Evolutionary conservation across 2,329 filamentous ascomycete genomes (phyloP), one percentile per base, ranked within the genome.

Genomic region (Aspergillus sp.): DNA sequence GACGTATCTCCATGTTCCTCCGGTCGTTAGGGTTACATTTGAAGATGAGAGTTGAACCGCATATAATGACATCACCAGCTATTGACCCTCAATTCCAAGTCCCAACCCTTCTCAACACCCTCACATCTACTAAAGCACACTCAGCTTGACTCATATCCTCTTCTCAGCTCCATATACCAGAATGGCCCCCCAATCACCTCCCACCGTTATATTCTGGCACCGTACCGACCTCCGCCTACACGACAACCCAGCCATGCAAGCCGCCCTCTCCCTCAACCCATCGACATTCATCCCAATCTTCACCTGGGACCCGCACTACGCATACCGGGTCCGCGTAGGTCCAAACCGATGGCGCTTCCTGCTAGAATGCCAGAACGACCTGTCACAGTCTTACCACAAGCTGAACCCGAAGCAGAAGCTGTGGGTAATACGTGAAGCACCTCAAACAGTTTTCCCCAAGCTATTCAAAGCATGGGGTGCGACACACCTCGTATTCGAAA

Each of bases 271-370:
- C 60, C 80, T 92, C 6, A 81, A 89, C 0, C 89, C 90, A 1
- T 83, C 84, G 55, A 85, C 84, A 19, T 78, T 93, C 25, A 92
- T 89, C 80, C 90, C 89, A 0, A 84, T 92, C 49, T 93, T 90
- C 82, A 91, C 88, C 1, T 93, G 89, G 89, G 90, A 92, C 71
- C 89, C 89, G 59, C 89, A 92, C 72, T 92, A 92, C 71, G 89
- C 92, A 25, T 92, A 91, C 71, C 83, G 83, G 32, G 86, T 87
- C 1, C 83, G 89, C 59, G 89, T 88, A 4, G 89, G 89, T 0
- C 79, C 86, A 8, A 93, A 93, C 69, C 81, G 90, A 66, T 92
- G 89, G 88, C 87, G 91, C 67, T 92, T 89, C 69, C 75, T 91
- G 79, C 81, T 92, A 23, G 90, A 92, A 72, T 91, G 89, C 68